phyloP scores from a whole-genome alignment of 768 basidiomycete genomes.

The Ramaria sp. region DNA sequence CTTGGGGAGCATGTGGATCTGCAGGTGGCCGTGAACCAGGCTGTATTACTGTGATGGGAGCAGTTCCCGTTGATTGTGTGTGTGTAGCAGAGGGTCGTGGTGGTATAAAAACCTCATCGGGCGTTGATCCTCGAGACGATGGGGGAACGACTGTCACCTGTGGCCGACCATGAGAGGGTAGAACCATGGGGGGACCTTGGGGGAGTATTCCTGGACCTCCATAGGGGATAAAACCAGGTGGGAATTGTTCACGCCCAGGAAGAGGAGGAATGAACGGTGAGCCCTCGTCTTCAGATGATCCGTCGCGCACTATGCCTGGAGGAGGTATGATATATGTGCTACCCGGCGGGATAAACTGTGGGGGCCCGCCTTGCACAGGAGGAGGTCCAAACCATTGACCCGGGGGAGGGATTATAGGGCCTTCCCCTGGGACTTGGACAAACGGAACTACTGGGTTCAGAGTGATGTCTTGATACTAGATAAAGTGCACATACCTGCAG shows the following conservation, averaged over 20 bases:
- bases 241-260: background rate
- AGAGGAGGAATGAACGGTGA: slow-evolving; percentile 2
- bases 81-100: background rate
- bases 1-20: slow-evolving; percentile 3
- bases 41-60: background rate
- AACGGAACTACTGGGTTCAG: background rate
- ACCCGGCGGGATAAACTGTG: background rate
- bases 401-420: slow-evolving; percentile 5
- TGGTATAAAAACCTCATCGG: background rate
- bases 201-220: background rate
- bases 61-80: background rate
- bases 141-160: background rate
- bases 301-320: background rate
- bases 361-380: background rate
- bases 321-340: background rate
- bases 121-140: background rate
- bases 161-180: background rate
- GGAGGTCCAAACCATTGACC: background rate
- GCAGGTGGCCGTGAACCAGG: background rate
- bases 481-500: slow-evolving; percentile 22
- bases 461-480: background rate
- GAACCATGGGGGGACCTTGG: background rate
- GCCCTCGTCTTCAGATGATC: background rate
- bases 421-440: background rate
- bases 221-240: background rate